These are phyloP conservation scores for Toxicodendron radicans DNA, from an alignment of 345 rosid species.

Conservation along the genomic window DNA sequence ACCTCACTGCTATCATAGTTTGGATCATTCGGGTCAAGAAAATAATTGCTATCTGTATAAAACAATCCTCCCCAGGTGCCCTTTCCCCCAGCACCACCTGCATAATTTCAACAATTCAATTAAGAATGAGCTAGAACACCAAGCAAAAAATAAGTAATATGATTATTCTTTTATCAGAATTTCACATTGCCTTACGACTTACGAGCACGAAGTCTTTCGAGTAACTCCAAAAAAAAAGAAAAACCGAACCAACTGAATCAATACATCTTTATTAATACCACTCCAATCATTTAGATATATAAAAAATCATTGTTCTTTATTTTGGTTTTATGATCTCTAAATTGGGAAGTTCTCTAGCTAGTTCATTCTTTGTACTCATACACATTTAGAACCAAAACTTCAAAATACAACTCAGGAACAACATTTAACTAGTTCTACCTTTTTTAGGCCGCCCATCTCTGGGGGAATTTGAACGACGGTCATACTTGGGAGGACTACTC, in stretches of 20 bases:
- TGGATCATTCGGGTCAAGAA: slow-evolving; percentile 48
- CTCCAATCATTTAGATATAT: neutral
- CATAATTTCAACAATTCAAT: neutral
- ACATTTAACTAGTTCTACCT: slow-evolving; percentile 29
- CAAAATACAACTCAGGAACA: neutral
- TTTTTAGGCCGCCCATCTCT: slow-evolving; percentile 45
- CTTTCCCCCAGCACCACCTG: slow-evolving; percentile 61
- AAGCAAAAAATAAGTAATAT: too few relatives aligned
- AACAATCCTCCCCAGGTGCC: slow-evolving; percentile 62
- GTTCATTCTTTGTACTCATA: neutral
- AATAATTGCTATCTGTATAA: slow-evolving; percentile 35
- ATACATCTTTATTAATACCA: too few relatives aligned
- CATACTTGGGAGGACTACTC: slow-evolving; percentile 34
- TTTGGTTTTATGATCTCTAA: neutral
- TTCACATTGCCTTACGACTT: neutral
- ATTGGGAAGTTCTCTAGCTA: neutral
- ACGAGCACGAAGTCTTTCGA: too few relatives aligned
- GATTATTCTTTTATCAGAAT: neutral
- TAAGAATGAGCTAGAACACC: neutral
- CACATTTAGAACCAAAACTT: neutral
- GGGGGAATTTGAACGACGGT: slow-evolving; percentile 37
- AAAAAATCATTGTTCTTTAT: neutral
- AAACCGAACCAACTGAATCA: too few relatives aligned
- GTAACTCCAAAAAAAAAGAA: too few relatives aligned
- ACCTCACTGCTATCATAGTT: slow-evolving; percentile 61